Conservation (phyloP, 2,329 filamentous ascomycete genomes). For the Venturia carpophila region DNA sequence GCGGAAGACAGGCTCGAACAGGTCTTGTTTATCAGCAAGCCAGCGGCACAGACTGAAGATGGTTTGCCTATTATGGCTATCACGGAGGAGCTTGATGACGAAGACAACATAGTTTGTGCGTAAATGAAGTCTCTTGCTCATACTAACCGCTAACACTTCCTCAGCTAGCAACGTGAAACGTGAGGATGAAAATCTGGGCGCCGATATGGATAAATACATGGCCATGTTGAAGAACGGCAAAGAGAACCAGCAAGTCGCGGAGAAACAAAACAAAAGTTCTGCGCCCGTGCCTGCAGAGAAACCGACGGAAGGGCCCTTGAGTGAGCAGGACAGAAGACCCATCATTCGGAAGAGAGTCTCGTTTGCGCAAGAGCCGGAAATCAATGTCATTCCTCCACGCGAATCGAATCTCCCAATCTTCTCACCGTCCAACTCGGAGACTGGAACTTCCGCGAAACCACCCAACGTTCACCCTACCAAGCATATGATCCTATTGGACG, state of each 20-base stretch:
- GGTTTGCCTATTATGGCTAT: conserved; percentile 19
- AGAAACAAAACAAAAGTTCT: neutral
- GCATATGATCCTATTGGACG: conserved; percentile 15
- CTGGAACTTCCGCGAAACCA: neutral
- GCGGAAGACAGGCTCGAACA: conserved; percentile 64
- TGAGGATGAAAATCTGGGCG: neutral
- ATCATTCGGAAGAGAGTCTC: neutral
- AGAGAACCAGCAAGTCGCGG: neutral
- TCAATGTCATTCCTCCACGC: conserved; percentile 8
- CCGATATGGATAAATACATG: conserved; percentile 7
- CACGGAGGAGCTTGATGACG: conserved; percentile 19
- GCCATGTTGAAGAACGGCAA: neutral
- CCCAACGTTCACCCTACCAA: conserved; percentile 13
- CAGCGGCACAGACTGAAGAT: neutral
- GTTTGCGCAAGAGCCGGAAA: conserved; percentile 8
- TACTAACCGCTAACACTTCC: neutral
- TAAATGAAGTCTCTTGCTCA: neutral
- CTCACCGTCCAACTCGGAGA: neutral
- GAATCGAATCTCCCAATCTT: neutral
- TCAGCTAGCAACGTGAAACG: conserved; percentile 16
- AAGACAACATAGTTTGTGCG: conserved; percentile 19
- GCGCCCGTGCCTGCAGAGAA: neutral
- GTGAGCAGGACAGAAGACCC: neutral
- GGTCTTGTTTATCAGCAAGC: conserved; percentile 46
- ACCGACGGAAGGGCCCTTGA: neutral